Evolutionary conservation across 1,139 yeast genomes (phyloP), one percentile per base, ranked within the genome.

Genomic region (Candida anutae): DNA sequence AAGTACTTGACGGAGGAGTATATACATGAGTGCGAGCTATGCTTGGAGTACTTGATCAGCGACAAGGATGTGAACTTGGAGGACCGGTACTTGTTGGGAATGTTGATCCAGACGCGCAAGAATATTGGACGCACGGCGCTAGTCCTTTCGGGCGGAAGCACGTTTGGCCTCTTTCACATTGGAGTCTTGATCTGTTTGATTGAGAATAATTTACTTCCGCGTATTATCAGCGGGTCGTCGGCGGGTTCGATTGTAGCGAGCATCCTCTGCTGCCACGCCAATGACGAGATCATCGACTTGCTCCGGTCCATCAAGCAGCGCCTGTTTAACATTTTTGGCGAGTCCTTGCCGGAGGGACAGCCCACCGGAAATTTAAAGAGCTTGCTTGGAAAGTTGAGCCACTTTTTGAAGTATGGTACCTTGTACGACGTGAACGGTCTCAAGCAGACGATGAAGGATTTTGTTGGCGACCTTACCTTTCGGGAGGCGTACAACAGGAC

Each of bases 161-260:
- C 95, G 3, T 82, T 90, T 58, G 98, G 97, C 0, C 61, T 88
- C 28, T 76, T 88, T 39, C 98, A 90, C 42, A 81, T 87, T 31
- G 99, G 99, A 0, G 96, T 90, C 0, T 61, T 88, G 30, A 74
- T 87, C 5, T 82, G 93, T 5, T 62, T 90, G 23, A 58, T 80
- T 27, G 93, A 83, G 41, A 69, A 73, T 26, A 76, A 79, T 29
- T 61, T 88, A 20, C 58, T 90, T 23, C 99, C 99, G 0, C 66
- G 87, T 27, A 84, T 90, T 27, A 74, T 90, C n/a, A 81, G 94
- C 29, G 98, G 99, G 1, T 81, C 95, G 8, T 84, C 95, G 10
- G 95, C 97, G 0, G 99, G 99, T 12, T 87, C 96, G 1, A 88
- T 90, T 30, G 79, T 93, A 32, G 97, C 98, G 9, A 74, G 95